Evolutionary conservation across 2,329 filamentous ascomycete species (phyloP).

Genomic region (Incumbomyces lentus): DNA sequence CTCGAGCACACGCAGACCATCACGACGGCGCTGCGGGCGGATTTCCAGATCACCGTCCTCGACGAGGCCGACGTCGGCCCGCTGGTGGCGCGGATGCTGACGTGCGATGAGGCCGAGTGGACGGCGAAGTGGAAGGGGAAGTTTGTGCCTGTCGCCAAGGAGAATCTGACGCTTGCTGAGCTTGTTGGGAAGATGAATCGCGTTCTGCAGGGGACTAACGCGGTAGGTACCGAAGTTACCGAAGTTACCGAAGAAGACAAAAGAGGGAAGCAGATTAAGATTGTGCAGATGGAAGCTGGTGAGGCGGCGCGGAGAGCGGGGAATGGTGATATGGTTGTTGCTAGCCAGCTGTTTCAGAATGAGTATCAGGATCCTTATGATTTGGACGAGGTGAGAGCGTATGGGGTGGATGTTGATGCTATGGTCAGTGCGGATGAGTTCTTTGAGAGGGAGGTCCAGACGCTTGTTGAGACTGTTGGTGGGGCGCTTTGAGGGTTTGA

Average conservation of each 20-base stretch:
- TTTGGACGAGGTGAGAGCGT: slow-evolving; percentile 6
- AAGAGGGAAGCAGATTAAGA: slow-evolving; percentile 6
- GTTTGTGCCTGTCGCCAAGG: background rate
- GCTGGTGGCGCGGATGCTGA: background rate
- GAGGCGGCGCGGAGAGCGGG: background rate
- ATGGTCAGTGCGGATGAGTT: slow-evolving; percentile 5
- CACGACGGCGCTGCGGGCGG: background rate
- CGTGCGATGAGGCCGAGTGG: background rate
- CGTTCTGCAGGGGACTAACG: slow-evolving; percentile 1
- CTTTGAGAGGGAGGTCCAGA: slow-evolving; percentile 5
- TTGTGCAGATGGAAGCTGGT: slow-evolving; percentile 4
- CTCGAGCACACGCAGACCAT: slow-evolving; percentile 2
- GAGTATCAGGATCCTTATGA: background rate
- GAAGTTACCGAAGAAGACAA: no score
- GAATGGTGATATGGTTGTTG: slow-evolving; percentile 2
- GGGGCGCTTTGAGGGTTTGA: background rate
- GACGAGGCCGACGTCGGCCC: slow-evolving; percentile 8
- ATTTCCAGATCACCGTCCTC: slow-evolving; percentile 2
- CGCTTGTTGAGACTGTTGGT: slow-evolving; percentile 3
- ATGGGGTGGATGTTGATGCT: slow-evolving; percentile 5
- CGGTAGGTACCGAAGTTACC: background rate
- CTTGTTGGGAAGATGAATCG: slow-evolving; percentile 6
- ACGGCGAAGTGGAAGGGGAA: background rate
- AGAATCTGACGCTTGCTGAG: background rate
- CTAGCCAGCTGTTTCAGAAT: slow-evolving; percentile 8